These are phyloP conservation scores for Mrakia blollopis DNA, from an alignment of 768 basidiomycete species.

Conservation along the genomic window DNA sequence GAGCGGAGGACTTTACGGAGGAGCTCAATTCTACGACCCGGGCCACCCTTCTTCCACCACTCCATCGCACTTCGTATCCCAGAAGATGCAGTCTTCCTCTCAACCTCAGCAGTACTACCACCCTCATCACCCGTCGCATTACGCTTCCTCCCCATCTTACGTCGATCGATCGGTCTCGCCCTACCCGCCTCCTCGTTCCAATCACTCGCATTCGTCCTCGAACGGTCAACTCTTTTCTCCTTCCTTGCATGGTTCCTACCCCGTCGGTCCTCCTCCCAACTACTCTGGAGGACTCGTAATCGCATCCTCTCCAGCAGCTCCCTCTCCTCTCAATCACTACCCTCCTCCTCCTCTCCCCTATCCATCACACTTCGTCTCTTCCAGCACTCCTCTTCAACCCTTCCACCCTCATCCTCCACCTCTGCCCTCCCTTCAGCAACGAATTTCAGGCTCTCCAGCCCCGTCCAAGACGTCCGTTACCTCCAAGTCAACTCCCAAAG, in stretches of 20 bases:
- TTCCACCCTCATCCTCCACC: slow-evolving; percentile 11
- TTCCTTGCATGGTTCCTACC: background rate
- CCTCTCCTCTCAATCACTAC: slow-evolving; percentile 13
- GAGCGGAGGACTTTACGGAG: background rate
- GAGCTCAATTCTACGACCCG: background rate
- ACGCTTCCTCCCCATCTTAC: background rate
- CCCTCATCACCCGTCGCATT: background rate
- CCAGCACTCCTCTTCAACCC: slow-evolving; percentile 6
- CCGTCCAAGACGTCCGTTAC: background rate
- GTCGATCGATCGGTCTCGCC: slow-evolving; percentile 13
- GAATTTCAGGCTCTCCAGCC: background rate
- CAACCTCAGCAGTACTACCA: slow-evolving; percentile 5
- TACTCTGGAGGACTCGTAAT: background rate
- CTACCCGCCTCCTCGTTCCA: slow-evolving; percentile 15
- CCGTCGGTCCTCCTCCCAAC: background rate
- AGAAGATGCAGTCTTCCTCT: background rate
- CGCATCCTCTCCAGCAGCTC: background rate
- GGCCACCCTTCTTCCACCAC: background rate
- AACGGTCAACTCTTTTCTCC: slow-evolving; percentile 4
- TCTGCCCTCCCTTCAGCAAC: background rate
- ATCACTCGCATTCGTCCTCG: slow-evolving; percentile 13
- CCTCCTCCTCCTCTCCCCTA: background rate
- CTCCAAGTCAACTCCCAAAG: background rate
- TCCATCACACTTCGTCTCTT: background rate
- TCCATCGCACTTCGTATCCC: background rate